Evolutionary conservation across 306 rosid genomes (phyloP).

Genomic region (Cicer chorassanicum): DNA sequence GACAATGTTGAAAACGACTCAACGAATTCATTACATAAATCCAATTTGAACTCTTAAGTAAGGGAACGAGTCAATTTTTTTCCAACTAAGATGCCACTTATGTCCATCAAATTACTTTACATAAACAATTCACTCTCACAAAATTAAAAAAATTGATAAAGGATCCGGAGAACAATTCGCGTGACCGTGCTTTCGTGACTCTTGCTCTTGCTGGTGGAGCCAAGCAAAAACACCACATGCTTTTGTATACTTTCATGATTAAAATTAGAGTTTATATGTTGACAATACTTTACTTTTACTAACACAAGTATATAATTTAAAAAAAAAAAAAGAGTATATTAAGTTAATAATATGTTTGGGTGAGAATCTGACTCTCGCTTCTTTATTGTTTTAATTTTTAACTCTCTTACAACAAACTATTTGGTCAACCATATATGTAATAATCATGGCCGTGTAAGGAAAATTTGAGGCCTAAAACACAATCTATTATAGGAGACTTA

Average conservation of each 20-base stretch:
- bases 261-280: background rate
- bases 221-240: conserved; percentile 39
- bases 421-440: no score
- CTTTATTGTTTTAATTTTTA: background rate
- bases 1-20: conserved; percentile 54
- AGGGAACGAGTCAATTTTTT: conserved; percentile 49
- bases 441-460: no score
- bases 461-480: no score
- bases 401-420: background rate
- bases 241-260: conserved; percentile 43
- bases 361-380: background rate
- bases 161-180: conserved; percentile 45
- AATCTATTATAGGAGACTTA: no score
- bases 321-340: no score
- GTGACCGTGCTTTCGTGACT: conserved; percentile 52
- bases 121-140: conserved; percentile 44
- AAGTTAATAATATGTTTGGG: background rate
- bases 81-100: conserved; percentile 64
- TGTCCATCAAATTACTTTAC: conserved; percentile 55
- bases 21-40: conserved; percentile 40
- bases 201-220: conserved; percentile 51
- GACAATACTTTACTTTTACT: no score
- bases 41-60: conserved; percentile 35
- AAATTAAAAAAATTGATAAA: conserved; percentile 44
- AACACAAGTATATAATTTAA: no score